phyloP scores from a whole-genome alignment of 805 yeast genomes.

The Schwanniomyces pseudopolymorphus region DNA sequence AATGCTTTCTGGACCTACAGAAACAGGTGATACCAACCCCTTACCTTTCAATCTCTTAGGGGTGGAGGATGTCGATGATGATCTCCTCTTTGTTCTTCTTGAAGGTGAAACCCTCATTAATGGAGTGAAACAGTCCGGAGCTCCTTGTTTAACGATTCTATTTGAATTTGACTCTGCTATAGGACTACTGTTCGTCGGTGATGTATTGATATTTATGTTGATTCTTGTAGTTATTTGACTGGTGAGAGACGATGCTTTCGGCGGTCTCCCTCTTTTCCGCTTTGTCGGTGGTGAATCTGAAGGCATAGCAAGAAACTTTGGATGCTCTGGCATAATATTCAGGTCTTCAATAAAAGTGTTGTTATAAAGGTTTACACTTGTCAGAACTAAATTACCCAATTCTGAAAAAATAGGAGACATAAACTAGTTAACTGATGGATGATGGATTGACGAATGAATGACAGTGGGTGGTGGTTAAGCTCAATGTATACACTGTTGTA shows the following conservation, averaged over 20 bases:
- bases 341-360: not conserved
- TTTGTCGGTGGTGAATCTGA: constrained; percentile 24
- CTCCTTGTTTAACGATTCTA: constrained; percentile 37
- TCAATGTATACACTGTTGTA: not conserved
- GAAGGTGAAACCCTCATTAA: constrained; percentile 42
- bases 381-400: not conserved
- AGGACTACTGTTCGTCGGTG: constrained; percentile 34
- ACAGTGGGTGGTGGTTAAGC: not conserved
- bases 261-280: constrained; percentile 47
- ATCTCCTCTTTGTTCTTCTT: constrained; percentile 12
- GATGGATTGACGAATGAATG: not conserved
- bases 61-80: constrained; percentile 10
- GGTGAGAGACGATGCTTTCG: constrained; percentile 37
- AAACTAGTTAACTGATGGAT: not conserved
- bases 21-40: constrained; percentile 2
- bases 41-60: not conserved
- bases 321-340: not conserved
- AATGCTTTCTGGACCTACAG: not conserved
- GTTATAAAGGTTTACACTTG: not conserved
- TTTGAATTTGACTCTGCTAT: constrained; percentile 40
- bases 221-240: constrained; percentile 40
- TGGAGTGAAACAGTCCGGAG: constrained; percentile 45
- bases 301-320: not conserved
- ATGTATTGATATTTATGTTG: constrained; percentile 41
- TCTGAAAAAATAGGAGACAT: not conserved